Evolutionary conservation across 116 monocot species (phyloP).

Genomic region (Dioscorea cayenensis): DNA sequence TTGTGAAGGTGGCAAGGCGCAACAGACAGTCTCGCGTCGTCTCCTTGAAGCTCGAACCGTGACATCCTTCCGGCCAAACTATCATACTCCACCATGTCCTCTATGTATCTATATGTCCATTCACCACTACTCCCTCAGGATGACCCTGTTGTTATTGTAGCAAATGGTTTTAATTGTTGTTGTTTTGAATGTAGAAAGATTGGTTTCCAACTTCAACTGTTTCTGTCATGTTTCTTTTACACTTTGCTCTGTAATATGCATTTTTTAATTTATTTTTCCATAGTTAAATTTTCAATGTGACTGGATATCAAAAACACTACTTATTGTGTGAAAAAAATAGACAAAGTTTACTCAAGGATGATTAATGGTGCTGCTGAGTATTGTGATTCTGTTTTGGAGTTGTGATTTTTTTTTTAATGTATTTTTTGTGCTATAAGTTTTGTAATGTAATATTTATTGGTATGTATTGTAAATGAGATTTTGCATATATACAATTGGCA

Average conservation of each 20-base stretch:
- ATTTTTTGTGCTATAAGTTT: too few relatives aligned
- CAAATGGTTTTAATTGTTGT: neutral
- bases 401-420: too few relatives aligned
- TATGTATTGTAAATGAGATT: too few relatives aligned
- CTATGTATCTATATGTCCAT: neutral
- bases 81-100: neutral
- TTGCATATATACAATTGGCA: too few relatives aligned
- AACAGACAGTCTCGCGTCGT: conserved; percentile 84
- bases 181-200: neutral
- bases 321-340: too few relatives aligned
- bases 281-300: neutral
- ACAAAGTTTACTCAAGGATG: too few relatives aligned
- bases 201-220: neutral
- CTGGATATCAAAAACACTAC: neutral
- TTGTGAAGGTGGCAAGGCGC: conserved; percentile 66
- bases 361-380: too few relatives aligned
- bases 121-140: too few relatives aligned
- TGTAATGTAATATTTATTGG: too few relatives aligned
- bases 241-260: neutral
- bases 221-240: neutral
- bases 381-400: too few relatives aligned
- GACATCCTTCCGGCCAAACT: neutral
- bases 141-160: too few relatives aligned
- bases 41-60: conserved; percentile 82
- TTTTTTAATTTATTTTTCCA: conserved; percentile 1